A percentile compares a stretch with the other conserved stretches of the same genome.
These are phyloP conservation scores for Pseudogymnoascus sp. DNA, from an alignment of 2,329 filamentous ascomycete species.

Conservation along the genomic window DNA sequence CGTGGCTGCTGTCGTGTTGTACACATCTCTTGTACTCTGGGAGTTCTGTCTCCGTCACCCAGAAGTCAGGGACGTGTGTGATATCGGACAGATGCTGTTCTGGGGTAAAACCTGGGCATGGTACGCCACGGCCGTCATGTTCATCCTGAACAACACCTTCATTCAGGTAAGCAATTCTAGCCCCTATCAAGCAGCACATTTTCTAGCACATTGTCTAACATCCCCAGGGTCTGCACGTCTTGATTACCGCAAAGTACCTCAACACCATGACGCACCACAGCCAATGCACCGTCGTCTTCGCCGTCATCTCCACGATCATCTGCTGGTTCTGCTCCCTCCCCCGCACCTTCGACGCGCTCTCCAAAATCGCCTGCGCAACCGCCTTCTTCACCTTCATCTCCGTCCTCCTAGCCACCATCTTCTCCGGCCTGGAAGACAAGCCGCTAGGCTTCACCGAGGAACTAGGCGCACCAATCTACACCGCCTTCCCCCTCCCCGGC, in stretches of 20 bases:
- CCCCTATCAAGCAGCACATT: slow-evolving; percentile 10
- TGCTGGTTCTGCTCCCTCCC: slow-evolving; percentile 76
- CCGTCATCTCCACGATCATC: slow-evolving; percentile 63
- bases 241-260: slow-evolving; percentile 77
- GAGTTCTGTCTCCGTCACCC: slow-evolving; percentile 86
- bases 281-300: slow-evolving; percentile 73
- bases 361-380: slow-evolving; percentile 69
- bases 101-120: slow-evolving; percentile 70
- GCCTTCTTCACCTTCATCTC: slow-evolving; percentile 87
- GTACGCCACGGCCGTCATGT: slow-evolving; percentile 71
- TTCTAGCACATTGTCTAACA: slow-evolving; percentile 15
- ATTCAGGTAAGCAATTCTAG: slow-evolving; percentile 64
- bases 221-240: slow-evolving; percentile 68
- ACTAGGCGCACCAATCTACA: slow-evolving; percentile 57
- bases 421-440: slow-evolving; percentile 66
- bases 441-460: slow-evolving; percentile 58
- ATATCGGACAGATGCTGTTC: slow-evolving; percentile 92
- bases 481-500: slow-evolving; percentile 54
- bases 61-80: slow-evolving; percentile 85
- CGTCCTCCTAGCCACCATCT: slow-evolving; percentile 74
- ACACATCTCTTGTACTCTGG: slow-evolving; percentile 66
- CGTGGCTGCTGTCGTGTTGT: slow-evolving; percentile 70
- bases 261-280: slow-evolving; percentile 74
- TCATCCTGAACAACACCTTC: slow-evolving; percentile 88
- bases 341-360: slow-evolving; percentile 73